Evolutionary conservation across 345 rosid genomes (phyloP).

Genomic region (Brassica rapa): DNA sequence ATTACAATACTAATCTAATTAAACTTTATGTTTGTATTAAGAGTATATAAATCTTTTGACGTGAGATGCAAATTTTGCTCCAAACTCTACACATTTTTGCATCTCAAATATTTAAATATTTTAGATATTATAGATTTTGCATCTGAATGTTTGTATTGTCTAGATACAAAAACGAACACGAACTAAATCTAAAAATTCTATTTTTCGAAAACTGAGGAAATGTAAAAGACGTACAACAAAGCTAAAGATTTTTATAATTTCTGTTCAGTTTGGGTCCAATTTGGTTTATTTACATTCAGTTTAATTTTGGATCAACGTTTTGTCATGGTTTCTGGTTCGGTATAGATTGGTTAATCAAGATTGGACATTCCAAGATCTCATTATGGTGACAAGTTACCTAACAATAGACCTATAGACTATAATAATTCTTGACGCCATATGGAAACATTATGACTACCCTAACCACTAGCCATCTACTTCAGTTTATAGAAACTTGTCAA

Average conservation of each 20-base stretch:
- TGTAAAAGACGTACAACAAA: not conserved
- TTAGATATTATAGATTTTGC: too few relatives aligned
- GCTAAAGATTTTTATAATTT: not conserved
- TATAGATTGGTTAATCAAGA: not conserved
- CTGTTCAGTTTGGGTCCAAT: not conserved
- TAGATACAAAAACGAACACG: not conserved
- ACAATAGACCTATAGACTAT: not conserved
- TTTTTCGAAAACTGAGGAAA: not conserved
- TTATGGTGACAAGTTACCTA: conserved; percentile 2
- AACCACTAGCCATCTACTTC: conserved; percentile 1
- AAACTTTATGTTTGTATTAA: too few relatives aligned
- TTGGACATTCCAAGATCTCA: not conserved
- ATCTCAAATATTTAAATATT: too few relatives aligned
- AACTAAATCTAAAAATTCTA: not conserved
- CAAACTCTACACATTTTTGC: too few relatives aligned
- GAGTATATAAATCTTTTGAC: too few relatives aligned
- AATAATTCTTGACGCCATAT: not conserved
- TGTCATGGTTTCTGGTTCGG: conserved; percentile 12
- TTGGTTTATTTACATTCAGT: not conserved
- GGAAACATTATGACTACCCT: conserved; percentile 3
- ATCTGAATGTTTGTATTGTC: too few relatives aligned
- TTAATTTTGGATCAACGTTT: not conserved
- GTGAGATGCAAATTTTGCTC: too few relatives aligned
- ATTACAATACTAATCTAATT: too few relatives aligned
- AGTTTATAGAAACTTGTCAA: conserved; percentile 14